Evolutionary conservation across 192 early-diverging fungal species (phyloP).

Genomic region (Rhizoclosmatium globosum): DNA sequence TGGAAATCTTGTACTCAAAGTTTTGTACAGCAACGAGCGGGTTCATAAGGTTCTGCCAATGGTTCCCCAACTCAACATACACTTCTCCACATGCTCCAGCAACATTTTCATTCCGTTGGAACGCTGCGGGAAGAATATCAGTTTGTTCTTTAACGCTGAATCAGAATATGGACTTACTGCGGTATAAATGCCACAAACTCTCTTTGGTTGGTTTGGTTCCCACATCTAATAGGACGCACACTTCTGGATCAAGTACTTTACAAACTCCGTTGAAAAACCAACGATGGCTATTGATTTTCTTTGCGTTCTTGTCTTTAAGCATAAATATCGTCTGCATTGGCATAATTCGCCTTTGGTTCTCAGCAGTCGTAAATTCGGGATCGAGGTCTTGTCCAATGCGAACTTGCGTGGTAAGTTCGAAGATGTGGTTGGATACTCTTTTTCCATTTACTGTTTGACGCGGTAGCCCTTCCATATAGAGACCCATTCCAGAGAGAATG

Average conservation of each 20-base stretch:
- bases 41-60: constrained; percentile 74
- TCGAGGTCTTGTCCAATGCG: constrained; percentile 43
- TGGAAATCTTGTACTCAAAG: constrained; percentile 99
- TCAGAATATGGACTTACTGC: constrained; percentile 32
- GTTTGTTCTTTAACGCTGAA: not conserved
- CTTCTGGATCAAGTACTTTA: constrained; percentile 68
- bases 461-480: constrained; percentile 61
- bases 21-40: constrained; percentile 95
- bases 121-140: constrained; percentile 62
- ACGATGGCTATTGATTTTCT: constrained; percentile 69
- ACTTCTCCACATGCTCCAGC: constrained; percentile 87
- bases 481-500: constrained; percentile 71
- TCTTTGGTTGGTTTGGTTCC: constrained; percentile 72
- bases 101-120: constrained; percentile 71
- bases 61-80: constrained; percentile 61
- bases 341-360: constrained; percentile 7
- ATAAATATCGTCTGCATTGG: constrained; percentile 58
- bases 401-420: constrained; percentile 62
- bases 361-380: constrained; percentile 34
- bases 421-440: constrained; percentile 60
- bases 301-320: constrained; percentile 68
- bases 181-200: constrained; percentile 61
- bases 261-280: constrained; percentile 85
- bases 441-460: constrained; percentile 52
- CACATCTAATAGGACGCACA: constrained; percentile 78